Evolutionary conservation across 2,329 filamentous ascomycete genomes (phyloP), one percentile per base, ranked within the genome.

Genomic region (Torrubiellomyces zombiae): DNA sequence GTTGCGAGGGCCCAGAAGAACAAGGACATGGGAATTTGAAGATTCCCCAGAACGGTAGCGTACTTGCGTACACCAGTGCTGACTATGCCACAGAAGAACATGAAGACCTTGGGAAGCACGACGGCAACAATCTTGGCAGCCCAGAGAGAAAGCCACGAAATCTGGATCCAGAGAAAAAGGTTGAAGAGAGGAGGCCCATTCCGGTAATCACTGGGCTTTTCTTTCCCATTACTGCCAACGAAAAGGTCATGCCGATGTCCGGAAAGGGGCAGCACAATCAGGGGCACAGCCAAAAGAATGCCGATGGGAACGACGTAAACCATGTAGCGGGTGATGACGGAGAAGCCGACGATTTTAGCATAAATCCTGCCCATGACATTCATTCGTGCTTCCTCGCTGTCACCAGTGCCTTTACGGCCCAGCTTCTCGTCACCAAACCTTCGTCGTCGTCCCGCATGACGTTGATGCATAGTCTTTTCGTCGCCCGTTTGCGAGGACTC

Each of bases 31-130:
- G 72, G 67, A 18, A 78, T 65, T 39, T 74, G 69, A 19, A 79
- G 54, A 28, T 70, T 67, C 28, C 55, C 56, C 16, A 80, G 53
- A 9, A 80, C 67, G 3, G 63, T 62, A 21, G 71, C 71, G 39
- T 80, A 79, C 46, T 80, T 80, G 32, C 72, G 60, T 4, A 73
- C 75, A 23, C 74, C 74, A 9, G 67, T 65, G 44, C 70, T 76
- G 43, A 79, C 63, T 16, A 79, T 67, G 28, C 75, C 75, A 33
- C 63, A 67, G 36, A 76, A 63, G 39, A 75, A 74, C 59, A 77
- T 72, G 48, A 79, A 79, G 26, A 67, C 34, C 19, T 54, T 48
- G 0, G 75, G 73, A 3, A 76, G 41, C 10, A 64, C 42, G 44
- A 68, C 67, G 9, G 74, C 67, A 8, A 70, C 56, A 21, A 76